A percentile compares a stretch with the other conserved stretches of the same genome.
Conservation (phyloP, 2,329 filamentous ascomycete genomes). For the Penicillium sp. region DNA sequence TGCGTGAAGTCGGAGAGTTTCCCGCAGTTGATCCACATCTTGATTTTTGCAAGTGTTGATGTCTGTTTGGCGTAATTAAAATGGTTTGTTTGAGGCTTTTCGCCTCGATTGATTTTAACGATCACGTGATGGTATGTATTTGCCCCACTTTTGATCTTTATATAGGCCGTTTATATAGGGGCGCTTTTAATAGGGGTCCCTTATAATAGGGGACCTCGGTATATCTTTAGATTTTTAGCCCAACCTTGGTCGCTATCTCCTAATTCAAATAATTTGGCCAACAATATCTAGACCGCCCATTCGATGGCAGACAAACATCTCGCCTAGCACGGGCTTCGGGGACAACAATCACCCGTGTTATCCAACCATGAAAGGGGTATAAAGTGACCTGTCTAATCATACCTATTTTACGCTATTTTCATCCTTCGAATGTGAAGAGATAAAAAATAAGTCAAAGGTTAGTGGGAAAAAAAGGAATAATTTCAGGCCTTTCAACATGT, state of each 20-base stretch:
- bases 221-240: background rate
- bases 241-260: background rate
- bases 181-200: background rate
- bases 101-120: background rate
- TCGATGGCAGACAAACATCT: background rate
- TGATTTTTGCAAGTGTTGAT: background rate
- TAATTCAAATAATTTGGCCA: background rate
- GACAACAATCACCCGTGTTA: background rate
- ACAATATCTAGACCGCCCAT: background rate
- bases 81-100: slow-evolving; percentile 3
- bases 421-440: background rate
- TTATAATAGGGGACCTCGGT: background rate
- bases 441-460: background rate
- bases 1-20: slow-evolving; percentile 36
- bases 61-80: background rate
- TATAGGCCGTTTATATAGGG: background rate
- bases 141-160: background rate
- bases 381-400: background rate
- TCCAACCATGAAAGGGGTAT: background rate
- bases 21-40: slow-evolving; percentile 29
- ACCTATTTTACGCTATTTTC: background rate
- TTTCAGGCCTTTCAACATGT: background rate
- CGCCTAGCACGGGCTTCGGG: background rate
- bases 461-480: background rate
- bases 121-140: background rate